phyloP scores from a whole-genome alignment of 2,329 filamentous ascomycete genomes.

The Onygenales sp. region DNA sequence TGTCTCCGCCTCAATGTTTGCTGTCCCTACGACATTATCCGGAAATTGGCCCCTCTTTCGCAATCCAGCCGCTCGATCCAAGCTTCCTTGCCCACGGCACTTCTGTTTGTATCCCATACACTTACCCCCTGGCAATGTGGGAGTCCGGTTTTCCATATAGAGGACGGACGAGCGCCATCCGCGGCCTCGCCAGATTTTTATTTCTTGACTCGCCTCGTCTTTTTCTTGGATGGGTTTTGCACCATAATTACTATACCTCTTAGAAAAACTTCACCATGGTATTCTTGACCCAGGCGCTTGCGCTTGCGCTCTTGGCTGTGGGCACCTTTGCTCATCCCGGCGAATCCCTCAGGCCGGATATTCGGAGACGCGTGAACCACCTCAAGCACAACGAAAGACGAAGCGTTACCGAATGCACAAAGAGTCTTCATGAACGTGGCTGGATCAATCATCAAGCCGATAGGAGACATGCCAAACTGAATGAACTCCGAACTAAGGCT shows the following conservation, averaged over 20 bases:
- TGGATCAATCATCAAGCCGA: neutral
- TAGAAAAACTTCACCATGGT: neutral
- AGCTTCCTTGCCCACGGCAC: neutral
- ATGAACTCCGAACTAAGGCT: neutral
- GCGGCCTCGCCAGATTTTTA: too few relatives aligned
- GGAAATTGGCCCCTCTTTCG: neutral
- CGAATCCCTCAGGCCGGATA: neutral
- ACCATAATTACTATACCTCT: neutral
- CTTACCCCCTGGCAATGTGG: neutral
- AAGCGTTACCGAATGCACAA: neutral
- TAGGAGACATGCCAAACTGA: neutral
- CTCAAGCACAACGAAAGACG: neutral
- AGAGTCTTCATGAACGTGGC: neutral
- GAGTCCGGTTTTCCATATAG: neutral
- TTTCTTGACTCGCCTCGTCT: neutral
- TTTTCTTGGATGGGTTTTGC: neutral
- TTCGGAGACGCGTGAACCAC: neutral
- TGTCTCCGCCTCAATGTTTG: too few relatives aligned
- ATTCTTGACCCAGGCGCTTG: neutral
- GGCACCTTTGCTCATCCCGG: neutral
- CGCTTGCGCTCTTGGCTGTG: neutral
- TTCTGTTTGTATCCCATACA: neutral
- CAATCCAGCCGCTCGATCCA: neutral
- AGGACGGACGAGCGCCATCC: neutral
- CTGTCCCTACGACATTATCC: neutral